These are phyloP conservation scores for Saccharata proteae DNA, from an alignment of 2,329 filamentous ascomycete genomes.

Conservation along the genomic window DNA sequence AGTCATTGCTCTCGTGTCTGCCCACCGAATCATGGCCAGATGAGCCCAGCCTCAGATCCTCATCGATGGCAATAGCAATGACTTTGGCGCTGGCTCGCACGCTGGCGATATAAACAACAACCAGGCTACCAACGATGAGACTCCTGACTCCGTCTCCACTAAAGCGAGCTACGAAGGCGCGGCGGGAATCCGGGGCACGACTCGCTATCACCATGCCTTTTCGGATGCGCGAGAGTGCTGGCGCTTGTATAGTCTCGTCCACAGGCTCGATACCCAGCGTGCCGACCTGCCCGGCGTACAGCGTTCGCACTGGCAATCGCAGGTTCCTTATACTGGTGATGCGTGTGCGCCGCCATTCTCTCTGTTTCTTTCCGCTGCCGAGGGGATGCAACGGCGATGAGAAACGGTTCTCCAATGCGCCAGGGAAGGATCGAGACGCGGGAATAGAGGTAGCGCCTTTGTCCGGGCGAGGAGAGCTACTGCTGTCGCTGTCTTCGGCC, in stretches of 20 bases:
- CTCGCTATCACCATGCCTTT: constrained; percentile 72
- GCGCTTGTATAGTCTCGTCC: constrained; percentile 16
- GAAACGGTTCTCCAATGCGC: constrained; percentile 23
- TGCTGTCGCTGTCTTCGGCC: constrained; percentile 25
- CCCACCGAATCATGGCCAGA: constrained; percentile 11
- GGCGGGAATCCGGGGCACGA: constrained; percentile 34
- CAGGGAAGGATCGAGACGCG: constrained; percentile 36
- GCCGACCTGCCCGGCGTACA: constrained; percentile 74
- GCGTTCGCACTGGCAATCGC: constrained; percentile 63
- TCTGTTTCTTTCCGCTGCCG: constrained; percentile 11
- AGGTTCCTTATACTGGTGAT: constrained; percentile 83
- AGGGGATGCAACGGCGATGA: neutral
- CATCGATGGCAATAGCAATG: constrained; percentile 31
- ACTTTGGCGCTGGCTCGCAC: constrained; percentile 73
- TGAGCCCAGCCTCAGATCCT: no score
- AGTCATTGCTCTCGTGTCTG: constrained; percentile 41
- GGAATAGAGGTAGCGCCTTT: constrained; percentile 18
- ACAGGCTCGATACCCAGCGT: constrained; percentile 63
- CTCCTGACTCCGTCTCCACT: constrained; percentile 45
- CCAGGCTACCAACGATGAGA: constrained; percentile 54
- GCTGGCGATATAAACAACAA: constrained; percentile 80
- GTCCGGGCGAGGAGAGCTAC: constrained; percentile 15
- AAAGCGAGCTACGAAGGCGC: constrained; percentile 53
- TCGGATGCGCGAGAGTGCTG: constrained; percentile 31
- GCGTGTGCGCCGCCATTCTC: constrained; percentile 64